A percentile compares a stretch with the other conserved stretches of the same genome.
Evolutionary conservation across 768 basidiomycete genomes (phyloP).

Genomic region (Suillus variegatus): DNA sequence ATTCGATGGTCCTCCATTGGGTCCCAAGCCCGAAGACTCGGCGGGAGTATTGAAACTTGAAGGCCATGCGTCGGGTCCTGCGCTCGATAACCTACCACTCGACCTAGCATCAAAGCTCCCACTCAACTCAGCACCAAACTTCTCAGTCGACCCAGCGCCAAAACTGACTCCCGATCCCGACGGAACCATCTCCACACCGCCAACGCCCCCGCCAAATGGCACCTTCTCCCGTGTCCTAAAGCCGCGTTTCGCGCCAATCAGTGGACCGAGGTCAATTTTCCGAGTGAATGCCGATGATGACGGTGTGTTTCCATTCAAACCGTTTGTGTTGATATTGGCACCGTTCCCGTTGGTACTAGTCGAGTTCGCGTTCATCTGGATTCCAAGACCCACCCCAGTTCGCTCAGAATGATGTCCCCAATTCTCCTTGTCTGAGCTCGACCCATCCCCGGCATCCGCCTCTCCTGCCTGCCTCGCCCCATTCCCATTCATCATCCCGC

Average conservation of each 20-base stretch:
- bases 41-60: not conserved
- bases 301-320: constrained; percentile 5
- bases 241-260: constrained; percentile 60
- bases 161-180: not conserved
- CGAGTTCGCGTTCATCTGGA: not conserved
- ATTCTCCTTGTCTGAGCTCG: constrained; percentile 3
- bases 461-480: not conserved
- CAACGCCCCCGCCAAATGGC: constrained; percentile 60
- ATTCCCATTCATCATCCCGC: not conserved
- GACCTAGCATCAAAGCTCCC: not conserved
- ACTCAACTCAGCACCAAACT: not conserved
- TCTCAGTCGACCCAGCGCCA: not conserved
- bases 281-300: not conserved
- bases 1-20: not conserved
- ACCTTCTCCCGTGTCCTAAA: constrained; percentile 61
- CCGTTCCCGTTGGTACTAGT: not conserved
- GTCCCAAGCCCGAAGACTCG: not conserved
- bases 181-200: constrained; percentile 59
- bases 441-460: not conserved
- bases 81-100: not conserved
- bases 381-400: not conserved
- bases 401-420: not conserved
- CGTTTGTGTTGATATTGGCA: constrained; percentile 22
- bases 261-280: constrained; percentile 57
- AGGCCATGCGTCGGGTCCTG: not conserved